Conservation (phyloP, 306 rosid genomes). For the Arachis hypogaea region DNA sequence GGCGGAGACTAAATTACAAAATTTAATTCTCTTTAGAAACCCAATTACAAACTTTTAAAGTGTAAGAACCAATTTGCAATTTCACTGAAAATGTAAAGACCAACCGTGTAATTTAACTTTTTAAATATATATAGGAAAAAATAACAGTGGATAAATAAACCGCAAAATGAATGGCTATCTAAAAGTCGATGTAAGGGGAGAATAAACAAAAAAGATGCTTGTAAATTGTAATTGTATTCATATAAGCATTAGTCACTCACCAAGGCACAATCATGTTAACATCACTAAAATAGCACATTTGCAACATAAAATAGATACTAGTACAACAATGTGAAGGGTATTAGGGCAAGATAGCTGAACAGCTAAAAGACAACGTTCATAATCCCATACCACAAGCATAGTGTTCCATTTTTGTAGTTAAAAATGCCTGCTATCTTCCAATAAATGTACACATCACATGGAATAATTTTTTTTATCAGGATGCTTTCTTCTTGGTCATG, state of each 20-base stretch:
- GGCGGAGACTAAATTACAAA: no score
- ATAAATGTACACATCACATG: constrained; percentile 52
- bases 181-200: background rate
- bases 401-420: constrained; percentile 40
- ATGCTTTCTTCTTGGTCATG: constrained; percentile 42
- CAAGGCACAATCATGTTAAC: constrained; percentile 19
- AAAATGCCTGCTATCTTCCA: constrained; percentile 39
- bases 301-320: constrained; percentile 16
- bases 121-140: background rate
- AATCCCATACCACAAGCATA: constrained; percentile 40
- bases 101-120: no score
- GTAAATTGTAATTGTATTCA: background rate
- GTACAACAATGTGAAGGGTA: background rate
- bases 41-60: no score
- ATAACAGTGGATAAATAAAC: constrained; percentile 5
- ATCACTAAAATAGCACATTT: constrained; percentile 22
- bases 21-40: no score
- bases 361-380: constrained; percentile 18
- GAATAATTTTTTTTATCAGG: constrained; percentile 45
- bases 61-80: no score
- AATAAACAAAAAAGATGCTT: constrained; percentile 12
- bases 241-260: constrained; percentile 6
- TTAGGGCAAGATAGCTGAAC: constrained; percentile 16
- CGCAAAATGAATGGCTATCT: constrained; percentile 22
- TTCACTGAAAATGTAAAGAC: no score